Base-by-base conservation (phyloP, 2,329 filamentous ascomycete genomes). In the Escovopsis sp. region DNA sequence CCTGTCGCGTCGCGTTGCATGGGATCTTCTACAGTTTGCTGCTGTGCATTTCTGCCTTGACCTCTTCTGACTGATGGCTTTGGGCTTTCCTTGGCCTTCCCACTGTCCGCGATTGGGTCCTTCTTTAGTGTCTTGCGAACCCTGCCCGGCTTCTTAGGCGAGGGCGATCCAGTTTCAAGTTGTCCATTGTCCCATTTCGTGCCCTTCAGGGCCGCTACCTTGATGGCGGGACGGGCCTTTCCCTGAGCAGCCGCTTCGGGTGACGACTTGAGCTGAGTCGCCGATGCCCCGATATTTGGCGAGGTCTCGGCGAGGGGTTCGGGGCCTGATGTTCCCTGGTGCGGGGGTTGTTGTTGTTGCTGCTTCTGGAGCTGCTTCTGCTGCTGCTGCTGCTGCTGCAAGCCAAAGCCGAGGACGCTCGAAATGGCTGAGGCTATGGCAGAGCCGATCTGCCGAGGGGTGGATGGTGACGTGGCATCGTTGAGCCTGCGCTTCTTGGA, bases 181-280 rank as follows among this genome's bases (percentile, higher is more conserved):
- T 52, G 47, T 23, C 50, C 52, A 4, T 45, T 52, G 35, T 60
- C 57, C 56, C 56, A 60, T 48, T 48, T 55, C 11, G 57, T 59
- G 7, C 57, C 57, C 38, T 43, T 52, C 5, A 60, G 45, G 6
- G 54, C 56, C 5, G 52, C 48, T 5, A 57, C 26, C 37, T 60
- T 60, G 35, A 60, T 56, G 7, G 57, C 55, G 4, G 57, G 54
- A 7, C 51, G 50, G 27, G 48, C 42, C 23, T 36, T 39, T 4
- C 40, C 35, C 9, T 45, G 30, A 2, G 42, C 35, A 7, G 48
- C 29, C 17, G 41, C 27, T 33, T 41, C 35, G 18, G 41, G 33
- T 27, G 38, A 38, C 16, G 41, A 40, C 13, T 41, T 41, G 18
- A 30, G 13, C 29, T 26, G 29, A 27, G 8, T 18, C 11, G 16